phyloP scores from a whole-genome alignment of 2,329 filamentous ascomycete genomes.

The Penicillium expansum region DNA sequence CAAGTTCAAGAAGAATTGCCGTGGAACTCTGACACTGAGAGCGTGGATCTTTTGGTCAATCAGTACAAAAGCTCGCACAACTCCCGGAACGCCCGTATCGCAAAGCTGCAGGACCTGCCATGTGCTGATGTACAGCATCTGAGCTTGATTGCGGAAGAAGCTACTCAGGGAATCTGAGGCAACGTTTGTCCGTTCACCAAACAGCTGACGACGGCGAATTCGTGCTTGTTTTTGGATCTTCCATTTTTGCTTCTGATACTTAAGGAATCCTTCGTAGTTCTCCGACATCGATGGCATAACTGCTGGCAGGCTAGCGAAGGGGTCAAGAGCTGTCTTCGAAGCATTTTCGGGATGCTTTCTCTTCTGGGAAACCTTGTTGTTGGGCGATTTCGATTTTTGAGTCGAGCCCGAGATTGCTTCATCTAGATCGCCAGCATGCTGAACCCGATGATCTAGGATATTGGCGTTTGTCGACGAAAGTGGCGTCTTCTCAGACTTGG shows the following conservation, averaged over 20 bases:
- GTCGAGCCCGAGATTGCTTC: constrained; percentile 66
- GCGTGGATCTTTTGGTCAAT: constrained; percentile 91
- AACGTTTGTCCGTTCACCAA: constrained; percentile 73
- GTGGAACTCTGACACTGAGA: constrained; percentile 82
- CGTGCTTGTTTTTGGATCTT: constrained; percentile 93
- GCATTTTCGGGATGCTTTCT: constrained; percentile 69
- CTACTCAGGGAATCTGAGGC: constrained; percentile 62
- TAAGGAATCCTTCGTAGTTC: constrained; percentile 82
- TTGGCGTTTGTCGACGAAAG: constrained; percentile 70
- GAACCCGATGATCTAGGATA: constrained; percentile 56
- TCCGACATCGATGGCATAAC: constrained; percentile 80
- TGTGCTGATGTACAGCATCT: constrained; percentile 82
- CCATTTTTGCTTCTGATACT: constrained; percentile 98
- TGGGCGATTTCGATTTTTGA: constrained; percentile 64
- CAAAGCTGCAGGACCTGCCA: constrained; percentile 93
- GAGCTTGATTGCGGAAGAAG: constrained; percentile 87
- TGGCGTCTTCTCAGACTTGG: constrained; percentile 58
- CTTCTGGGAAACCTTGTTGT: constrained; percentile 58
- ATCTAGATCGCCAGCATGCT: constrained; percentile 67
- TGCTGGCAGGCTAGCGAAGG: constrained; percentile 76
- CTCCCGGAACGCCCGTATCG: constrained; percentile 76
- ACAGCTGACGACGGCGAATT: constrained; percentile 79
- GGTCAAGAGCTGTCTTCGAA: constrained; percentile 63
- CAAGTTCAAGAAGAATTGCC: constrained; percentile 87
- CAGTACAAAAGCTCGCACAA: constrained; percentile 83